Evolutionary conservation across 2,329 filamentous ascomycete species (phyloP), one percentile per base, ranked within the genome.

Genomic region (Venturia aucupariae): DNA sequence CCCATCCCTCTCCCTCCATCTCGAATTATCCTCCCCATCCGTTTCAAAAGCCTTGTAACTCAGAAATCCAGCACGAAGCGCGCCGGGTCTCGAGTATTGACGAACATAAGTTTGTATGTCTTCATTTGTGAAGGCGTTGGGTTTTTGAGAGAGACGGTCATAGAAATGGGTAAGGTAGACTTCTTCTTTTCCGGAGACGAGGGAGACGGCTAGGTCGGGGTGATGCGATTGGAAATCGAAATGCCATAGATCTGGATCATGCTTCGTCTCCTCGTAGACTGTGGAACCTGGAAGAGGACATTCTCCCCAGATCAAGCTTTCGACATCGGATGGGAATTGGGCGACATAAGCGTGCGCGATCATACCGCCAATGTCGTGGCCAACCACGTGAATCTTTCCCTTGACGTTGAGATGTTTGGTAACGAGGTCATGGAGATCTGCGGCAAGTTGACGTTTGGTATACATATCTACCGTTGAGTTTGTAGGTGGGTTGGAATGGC

Each of bases 321-420:
- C 71, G 0, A 74, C 71, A 42, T 71, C 66, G 1, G 72, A 67
- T 0, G 77, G 70, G 55, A 75, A 76, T 1, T 71, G 72, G 1
- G 71, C 68, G 4, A 74, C 77, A 65, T 78, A 78, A 4, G 76
- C 74, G 65, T 76, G 76, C 0, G 77, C 76, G 32, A 81, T 74
- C 77, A 80, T 80, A 51, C 77, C 78, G 19, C 78, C 77, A 24
- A 81, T 80, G 64, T 81, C 79, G 62, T 81, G 77, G 11, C 79
- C 78, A 0, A 81, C 74, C 3, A 80, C 68, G 65, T 80, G 77
- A 4, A 78, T 70, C 15, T 75, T 72, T 17, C 75, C 69, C 17
- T 70, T 71, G 68, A 78, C 73, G 0, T 68, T 67, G 0, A 80
- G 68, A 59, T 71, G 67, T 7, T 64, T 35, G 38, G 65, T 67